Evolutionary conservation across 208 protist species (phyloP).

Genomic region (Giardia muris): DNA sequence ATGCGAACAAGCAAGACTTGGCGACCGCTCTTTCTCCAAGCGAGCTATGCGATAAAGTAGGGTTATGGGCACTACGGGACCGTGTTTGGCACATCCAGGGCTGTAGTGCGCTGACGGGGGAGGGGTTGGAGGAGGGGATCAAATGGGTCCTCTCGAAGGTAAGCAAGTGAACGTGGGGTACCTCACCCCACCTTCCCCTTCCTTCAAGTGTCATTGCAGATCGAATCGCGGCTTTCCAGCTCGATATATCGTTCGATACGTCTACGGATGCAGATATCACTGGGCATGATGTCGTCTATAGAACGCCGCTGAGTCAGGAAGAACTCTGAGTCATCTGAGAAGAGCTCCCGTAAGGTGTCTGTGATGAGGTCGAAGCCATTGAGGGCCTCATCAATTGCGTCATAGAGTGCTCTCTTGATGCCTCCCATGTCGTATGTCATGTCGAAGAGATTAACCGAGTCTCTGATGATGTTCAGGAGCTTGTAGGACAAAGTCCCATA

Average conservation of each 20-base stretch:
- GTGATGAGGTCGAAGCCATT: not conserved
- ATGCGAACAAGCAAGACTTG: constrained; percentile 98
- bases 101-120: not conserved
- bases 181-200: too few species aligned
- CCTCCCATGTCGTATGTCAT: not conserved
- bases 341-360: not conserved
- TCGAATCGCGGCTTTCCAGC: too few species aligned
- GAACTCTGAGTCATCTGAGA: not conserved
- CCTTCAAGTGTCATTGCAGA: too few species aligned
- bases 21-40: constrained; percentile 52
- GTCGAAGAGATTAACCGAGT: not conserved
- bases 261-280: not conserved
- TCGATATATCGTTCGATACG: too few species aligned
- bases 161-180: not conserved
- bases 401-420: not conserved
- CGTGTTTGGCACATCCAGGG: constrained; percentile 4
- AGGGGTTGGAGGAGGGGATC: constrained; percentile 26
- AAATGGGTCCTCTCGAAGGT: constrained; percentile 1
- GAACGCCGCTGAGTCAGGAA: not conserved
- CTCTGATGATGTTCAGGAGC: not conserved
- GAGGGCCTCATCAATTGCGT: not conserved
- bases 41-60: constrained; percentile 56
- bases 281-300: not conserved
- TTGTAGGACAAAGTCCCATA: not conserved
- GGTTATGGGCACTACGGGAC: constrained; percentile 23